A percentile compares a stretch with the other conserved stretches of the same genome.
Evolutionary conservation across 176 grass and related monocot species (phyloP).

Genomic region (Stipa capillata): DNA sequence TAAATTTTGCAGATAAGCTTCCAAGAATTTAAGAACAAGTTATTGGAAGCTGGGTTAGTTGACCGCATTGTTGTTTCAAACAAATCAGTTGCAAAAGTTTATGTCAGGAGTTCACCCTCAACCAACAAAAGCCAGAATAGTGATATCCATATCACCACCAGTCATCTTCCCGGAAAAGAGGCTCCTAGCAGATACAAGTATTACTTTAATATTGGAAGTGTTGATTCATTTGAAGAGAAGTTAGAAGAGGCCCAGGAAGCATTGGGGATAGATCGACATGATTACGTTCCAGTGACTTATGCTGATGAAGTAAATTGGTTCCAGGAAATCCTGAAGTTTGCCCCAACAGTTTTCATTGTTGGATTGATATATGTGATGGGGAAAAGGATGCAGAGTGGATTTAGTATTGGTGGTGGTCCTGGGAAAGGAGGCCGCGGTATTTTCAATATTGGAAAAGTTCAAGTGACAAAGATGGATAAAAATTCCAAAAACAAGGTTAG

Average conservation of each 20-base stretch:
- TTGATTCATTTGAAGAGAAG: slow-evolving; percentile 91
- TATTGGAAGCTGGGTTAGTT: slow-evolving; percentile 81
- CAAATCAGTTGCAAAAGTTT: slow-evolving; percentile 87
- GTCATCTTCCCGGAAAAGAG: slow-evolving; percentile 32
- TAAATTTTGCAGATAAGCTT: slow-evolving; percentile 78
- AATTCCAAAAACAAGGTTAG: slow-evolving; percentile 90
- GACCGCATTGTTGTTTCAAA: slow-evolving; percentile 85
- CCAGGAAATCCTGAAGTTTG: slow-evolving; percentile 56
- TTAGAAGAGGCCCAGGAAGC: slow-evolving; percentile 75
- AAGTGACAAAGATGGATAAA: slow-evolving; percentile 89
- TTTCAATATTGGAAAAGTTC: slow-evolving; percentile 87
- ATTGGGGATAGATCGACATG: slow-evolving; percentile 64
- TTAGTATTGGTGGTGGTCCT: slow-evolving; percentile 53
- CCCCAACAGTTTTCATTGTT: slow-evolving; percentile 48
- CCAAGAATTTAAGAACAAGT: slow-evolving; percentile 92
- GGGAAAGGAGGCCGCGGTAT: slow-evolving; percentile 44
- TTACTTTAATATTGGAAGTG: slow-evolving; percentile 94
- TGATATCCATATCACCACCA: slow-evolving; percentile 39
- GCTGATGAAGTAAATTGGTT: slow-evolving; percentile 57
- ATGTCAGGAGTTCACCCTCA: slow-evolving; percentile 50
- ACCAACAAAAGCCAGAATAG: slow-evolving; percentile 27
- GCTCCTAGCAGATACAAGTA: slow-evolving; percentile 57
- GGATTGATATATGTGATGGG: slow-evolving; percentile 55
- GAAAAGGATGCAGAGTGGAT: slow-evolving; percentile 45
- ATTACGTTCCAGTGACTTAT: slow-evolving; percentile 83